Evolutionary conservation across 2,329 filamentous ascomycete species (phyloP), one percentile per base, ranked within the genome.

Genomic region (Podosphaera xanthii): DNA sequence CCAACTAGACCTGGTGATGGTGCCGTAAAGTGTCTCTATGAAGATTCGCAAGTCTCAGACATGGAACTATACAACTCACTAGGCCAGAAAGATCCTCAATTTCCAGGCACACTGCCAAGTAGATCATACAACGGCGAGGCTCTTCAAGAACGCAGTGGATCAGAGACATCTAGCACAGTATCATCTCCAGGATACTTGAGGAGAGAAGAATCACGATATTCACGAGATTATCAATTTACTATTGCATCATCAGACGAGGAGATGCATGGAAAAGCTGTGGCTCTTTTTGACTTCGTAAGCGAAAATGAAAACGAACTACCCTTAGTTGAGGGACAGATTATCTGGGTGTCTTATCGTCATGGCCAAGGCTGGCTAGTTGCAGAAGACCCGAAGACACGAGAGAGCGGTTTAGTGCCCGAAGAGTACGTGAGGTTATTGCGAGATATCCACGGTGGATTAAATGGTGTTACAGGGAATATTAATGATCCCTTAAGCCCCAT

Each of bases 301-400:
- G 91, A 97, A 71, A 96, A 97, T 69, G 89, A 96, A 70, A 98
- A 97, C 69, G 92, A 98, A 71, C 74, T 98, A 60, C 88, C 89
- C 3, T 74, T 98, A 54, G 83, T 87, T 0, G 92, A 98, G 72
- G 92, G 92, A 4, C 92, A 98, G 68, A 87, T 96, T 60, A 95
- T 98, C 60, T 86, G 92, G 75, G 90, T 98, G 33, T 94, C 88
- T 14, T 98, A 97, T 70, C 80, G 92, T 50, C 90, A 97, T 69
- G 91, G 91, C 14, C 89, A 97, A 72, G 92, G 92, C 59, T 98
- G 92, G 92, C 77, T 98, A 58, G 92, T 98, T 33, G 92, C 92
- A 3, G 87, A 96, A 72, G 92, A 98, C 67, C 90, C 91, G 10
- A 90, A 88, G 70, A 96, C 89, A 0, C 88, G 82, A 64, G 92